phyloP scores from a whole-genome alignment of 306 rosid species.

The Cucumis hystrix region DNA sequence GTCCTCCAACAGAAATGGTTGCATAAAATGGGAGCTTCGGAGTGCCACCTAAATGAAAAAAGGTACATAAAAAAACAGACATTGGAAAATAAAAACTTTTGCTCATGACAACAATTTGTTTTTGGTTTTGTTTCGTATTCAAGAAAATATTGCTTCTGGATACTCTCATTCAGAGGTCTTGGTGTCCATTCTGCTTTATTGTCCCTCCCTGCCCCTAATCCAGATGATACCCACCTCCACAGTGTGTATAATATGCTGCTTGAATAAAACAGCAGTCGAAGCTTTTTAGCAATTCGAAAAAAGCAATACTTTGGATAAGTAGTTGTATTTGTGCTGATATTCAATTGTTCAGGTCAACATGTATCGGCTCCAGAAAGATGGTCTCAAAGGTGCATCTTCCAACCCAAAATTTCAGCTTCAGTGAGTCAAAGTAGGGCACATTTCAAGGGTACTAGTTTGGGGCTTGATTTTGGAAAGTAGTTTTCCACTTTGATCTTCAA shows the following conservation, averaged over 20 bases:
- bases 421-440: background rate
- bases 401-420: background rate
- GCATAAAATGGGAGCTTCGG: background rate
- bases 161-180: background rate
- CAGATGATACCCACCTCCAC: background rate
- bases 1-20: background rate
- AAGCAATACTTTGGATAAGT: background rate
- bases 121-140: background rate
- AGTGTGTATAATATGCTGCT: background rate
- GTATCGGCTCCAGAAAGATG: background rate
- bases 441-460: background rate
- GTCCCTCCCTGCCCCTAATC: background rate
- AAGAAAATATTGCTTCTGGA: background rate
- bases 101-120: background rate
- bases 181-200: background rate
- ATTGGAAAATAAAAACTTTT: background rate
- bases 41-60: background rate
- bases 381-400: background rate
- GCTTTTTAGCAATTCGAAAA: background rate
- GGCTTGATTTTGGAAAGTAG: background rate
- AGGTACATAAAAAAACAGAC: background rate
- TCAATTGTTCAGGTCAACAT: background rate
- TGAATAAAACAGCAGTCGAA: background rate
- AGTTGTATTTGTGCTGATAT: background rate
- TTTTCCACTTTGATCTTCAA: background rate